These are phyloP conservation scores for Magnolia kwangsiensis DNA, from an alignment of 164 flowering plant genomes.

Conservation along the genomic window DNA sequence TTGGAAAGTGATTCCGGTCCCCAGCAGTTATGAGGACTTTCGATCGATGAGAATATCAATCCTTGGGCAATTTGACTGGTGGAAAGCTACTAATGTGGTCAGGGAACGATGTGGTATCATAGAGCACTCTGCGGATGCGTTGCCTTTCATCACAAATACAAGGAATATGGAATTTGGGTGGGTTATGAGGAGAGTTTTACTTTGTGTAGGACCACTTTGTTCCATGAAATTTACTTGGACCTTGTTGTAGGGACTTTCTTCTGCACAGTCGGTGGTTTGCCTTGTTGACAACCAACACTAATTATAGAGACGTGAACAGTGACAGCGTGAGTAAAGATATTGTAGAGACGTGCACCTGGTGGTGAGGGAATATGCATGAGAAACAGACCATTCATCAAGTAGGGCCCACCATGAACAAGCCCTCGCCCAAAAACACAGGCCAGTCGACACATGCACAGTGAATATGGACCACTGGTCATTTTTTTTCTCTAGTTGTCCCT, in stretches of 20 bases:
- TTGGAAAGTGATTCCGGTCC: conserved; percentile 13
- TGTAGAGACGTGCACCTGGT: background rate
- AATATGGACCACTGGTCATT: too few relatives aligned
- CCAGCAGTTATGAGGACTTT: background rate
- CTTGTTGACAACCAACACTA: background rate
- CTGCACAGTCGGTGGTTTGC: background rate
- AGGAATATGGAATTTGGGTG: background rate
- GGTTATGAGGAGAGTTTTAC: background rate
- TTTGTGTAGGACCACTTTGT: background rate
- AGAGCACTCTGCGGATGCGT: background rate
- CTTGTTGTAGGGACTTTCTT: background rate
- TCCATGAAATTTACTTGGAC: background rate
- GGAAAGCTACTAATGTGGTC: too few relatives aligned
- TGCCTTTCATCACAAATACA: background rate
- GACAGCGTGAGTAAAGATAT: background rate
- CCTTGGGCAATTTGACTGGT: background rate
- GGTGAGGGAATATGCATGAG: background rate
- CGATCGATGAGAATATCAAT: background rate
- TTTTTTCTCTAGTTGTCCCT: too few relatives aligned
- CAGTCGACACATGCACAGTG: too few relatives aligned
- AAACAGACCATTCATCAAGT: background rate
- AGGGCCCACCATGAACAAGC: background rate
- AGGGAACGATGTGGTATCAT: background rate
- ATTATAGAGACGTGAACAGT: background rate
- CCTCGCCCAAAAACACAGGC: too few relatives aligned